phyloP scores from a whole-genome alignment of 805 yeast species.

The Maudiozyma pseudohumilis region DNA sequence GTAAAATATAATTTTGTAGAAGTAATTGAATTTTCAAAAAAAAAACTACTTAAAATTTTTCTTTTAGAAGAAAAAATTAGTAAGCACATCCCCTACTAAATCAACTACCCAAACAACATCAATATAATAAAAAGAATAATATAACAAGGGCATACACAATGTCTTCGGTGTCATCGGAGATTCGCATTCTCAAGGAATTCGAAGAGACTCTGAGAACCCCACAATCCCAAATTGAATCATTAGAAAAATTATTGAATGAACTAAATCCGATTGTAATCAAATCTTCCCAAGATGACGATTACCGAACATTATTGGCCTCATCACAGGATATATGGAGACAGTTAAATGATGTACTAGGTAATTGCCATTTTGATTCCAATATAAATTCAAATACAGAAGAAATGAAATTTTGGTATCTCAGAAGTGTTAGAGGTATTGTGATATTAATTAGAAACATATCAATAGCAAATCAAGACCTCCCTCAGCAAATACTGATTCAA shows the following conservation, averaged over 20 bases:
- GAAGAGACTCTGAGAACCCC: slow-evolving; percentile 5
- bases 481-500: slow-evolving; percentile 19
- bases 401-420: slow-evolving; percentile 13
- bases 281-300: slow-evolving; percentile 20
- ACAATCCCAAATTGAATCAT: slow-evolving; percentile 6
- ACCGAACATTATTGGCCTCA: slow-evolving; percentile 20
- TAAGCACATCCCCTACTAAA: too few species aligned
- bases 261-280: slow-evolving; percentile 18
- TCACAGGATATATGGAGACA: slow-evolving; percentile 23
- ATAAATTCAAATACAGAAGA: slow-evolving; percentile 3
- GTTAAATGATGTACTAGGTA: slow-evolving; percentile 10
- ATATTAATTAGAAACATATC: slow-evolving; percentile 42
- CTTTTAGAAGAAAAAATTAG: too few species aligned
- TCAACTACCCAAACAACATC: too few species aligned
- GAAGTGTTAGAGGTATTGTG: slow-evolving; percentile 39
- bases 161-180: background rate
- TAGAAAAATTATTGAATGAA: slow-evolving; percentile 1
- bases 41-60: too few species aligned
- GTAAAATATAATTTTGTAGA: too few species aligned
- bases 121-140: too few species aligned
- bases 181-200: too few species aligned
- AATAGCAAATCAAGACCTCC: slow-evolving; percentile 24
- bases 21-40: too few species aligned
- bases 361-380: slow-evolving; percentile 2
- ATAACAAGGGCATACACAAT: too few species aligned